Evolutionary conservation across 257 asterid species (phyloP).

Genomic region (Solanum habrochaites): DNA sequence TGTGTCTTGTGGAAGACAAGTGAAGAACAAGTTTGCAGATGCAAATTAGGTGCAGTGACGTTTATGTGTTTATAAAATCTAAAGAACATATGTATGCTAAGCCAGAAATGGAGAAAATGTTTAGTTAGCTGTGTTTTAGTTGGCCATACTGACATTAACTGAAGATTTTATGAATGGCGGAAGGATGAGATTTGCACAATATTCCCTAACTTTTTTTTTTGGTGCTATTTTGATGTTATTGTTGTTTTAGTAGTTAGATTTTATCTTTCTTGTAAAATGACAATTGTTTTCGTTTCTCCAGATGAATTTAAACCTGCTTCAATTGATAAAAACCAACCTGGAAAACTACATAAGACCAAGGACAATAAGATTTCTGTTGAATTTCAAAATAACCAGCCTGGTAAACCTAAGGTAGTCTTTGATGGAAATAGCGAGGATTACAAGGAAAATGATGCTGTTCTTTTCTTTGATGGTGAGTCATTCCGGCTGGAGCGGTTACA

Average conservation of each 20-base stretch:
- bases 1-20: background rate
- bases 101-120: background rate
- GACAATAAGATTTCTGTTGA: conserved; percentile 83
- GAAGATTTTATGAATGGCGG: background rate
- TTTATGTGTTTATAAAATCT: background rate
- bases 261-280: background rate
- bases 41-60: background rate
- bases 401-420: conserved; percentile 77
- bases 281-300: background rate
- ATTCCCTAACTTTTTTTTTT: background rate
- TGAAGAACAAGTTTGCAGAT: background rate
- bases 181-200: background rate
- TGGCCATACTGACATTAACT: background rate
- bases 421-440: conserved; percentile 92
- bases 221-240: background rate
- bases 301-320: conserved; percentile 99
- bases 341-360: conserved; percentile 76
- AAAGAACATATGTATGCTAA: background rate
- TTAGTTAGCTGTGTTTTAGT: background rate
- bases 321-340: conserved; percentile 80
- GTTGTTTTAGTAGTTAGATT: background rate
- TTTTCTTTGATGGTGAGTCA: conserved; percentile 78
- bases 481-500: conserved; percentile 83
- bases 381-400: conserved; percentile 74
- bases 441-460: conserved; percentile 90